phyloP scores from a whole-genome alignment of 441 rosid genomes.

The Gossypium gossypioides region DNA sequence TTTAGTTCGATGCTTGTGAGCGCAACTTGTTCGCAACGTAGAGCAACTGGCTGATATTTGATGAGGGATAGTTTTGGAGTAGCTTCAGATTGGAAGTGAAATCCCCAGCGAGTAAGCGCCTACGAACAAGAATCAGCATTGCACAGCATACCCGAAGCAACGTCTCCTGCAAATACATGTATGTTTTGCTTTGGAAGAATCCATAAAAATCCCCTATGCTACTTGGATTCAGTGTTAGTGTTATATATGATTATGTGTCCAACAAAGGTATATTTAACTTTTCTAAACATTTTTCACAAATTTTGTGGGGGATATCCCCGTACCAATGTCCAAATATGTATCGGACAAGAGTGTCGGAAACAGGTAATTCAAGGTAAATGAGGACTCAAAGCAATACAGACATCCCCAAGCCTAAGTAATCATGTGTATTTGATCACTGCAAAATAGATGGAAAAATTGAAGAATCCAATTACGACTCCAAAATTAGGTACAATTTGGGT shows the following conservation, averaged over 20 bases:
- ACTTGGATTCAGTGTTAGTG: not conserved
- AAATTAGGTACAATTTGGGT: not conserved
- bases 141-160: slow-evolving; percentile 86
- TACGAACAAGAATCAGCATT: slow-evolving; percentile 73
- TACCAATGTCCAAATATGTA: not conserved
- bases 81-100: slow-evolving; percentile 87
- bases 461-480: not conserved
- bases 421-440: not conserved
- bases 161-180: slow-evolving; percentile 54
- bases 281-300: not conserved
- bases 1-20: slow-evolving; percentile 29
- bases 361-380: not conserved
- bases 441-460: not conserved
- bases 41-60: slow-evolving; percentile 79
- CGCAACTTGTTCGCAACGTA: slow-evolving; percentile 87
- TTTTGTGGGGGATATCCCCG: not conserved
- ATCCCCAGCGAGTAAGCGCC: slow-evolving; percentile 83
- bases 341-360: not conserved
- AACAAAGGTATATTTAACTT: not conserved
- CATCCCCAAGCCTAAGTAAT: not conserved
- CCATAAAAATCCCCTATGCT: not conserved
- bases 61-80: slow-evolving; percentile 76
- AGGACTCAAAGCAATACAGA: not conserved
- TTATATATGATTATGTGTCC: not conserved
- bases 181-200: slow-evolving; percentile 2